These are phyloP conservation scores for Solanum lycopersicoides DNA, from an alignment of 257 asterid genomes.

Conservation along the genomic window DNA sequence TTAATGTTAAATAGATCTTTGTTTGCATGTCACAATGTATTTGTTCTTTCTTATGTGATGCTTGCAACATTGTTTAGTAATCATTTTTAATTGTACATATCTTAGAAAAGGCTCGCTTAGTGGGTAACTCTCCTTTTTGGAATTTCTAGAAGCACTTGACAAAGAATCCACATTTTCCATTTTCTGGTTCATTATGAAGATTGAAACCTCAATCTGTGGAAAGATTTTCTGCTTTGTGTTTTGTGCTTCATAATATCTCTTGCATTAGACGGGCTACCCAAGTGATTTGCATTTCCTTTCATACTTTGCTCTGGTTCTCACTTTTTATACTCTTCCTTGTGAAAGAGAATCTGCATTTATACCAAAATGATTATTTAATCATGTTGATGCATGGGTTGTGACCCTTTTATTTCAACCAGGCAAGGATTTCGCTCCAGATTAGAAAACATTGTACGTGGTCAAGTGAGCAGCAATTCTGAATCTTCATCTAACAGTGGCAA, in stretches of 20 bases:
- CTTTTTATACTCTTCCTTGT: not conserved
- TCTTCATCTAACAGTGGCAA: constrained; percentile 26
- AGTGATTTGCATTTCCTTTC: not conserved
- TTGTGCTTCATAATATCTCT: not conserved
- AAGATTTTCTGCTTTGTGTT: not conserved
- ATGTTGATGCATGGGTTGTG: not conserved
- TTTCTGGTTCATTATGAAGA: not conserved
- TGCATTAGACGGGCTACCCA: not conserved
- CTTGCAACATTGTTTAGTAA: not conserved
- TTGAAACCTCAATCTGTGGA: not conserved
- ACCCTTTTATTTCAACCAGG: constrained; percentile 32
- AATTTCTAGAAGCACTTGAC: not conserved
- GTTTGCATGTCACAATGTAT: not conserved
- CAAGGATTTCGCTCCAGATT: constrained; percentile 80
- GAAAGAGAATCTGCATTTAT: not conserved
- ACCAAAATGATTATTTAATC: not conserved
- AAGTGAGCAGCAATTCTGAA: constrained; percentile 62
- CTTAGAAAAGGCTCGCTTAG: not conserved
- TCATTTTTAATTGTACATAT: not conserved
- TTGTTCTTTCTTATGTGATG: not conserved
- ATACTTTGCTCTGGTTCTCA: not conserved
- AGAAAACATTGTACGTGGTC: constrained; percentile 69
- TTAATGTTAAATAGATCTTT: not conserved
- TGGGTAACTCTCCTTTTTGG: not conserved
- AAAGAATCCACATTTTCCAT: not conserved